A percentile compares a stretch with the other conserved stretches of the same genome.
Evolutionary conservation across 345 rosid species (phyloP).

Genomic region (Eucalyptus fibrosa): DNA sequence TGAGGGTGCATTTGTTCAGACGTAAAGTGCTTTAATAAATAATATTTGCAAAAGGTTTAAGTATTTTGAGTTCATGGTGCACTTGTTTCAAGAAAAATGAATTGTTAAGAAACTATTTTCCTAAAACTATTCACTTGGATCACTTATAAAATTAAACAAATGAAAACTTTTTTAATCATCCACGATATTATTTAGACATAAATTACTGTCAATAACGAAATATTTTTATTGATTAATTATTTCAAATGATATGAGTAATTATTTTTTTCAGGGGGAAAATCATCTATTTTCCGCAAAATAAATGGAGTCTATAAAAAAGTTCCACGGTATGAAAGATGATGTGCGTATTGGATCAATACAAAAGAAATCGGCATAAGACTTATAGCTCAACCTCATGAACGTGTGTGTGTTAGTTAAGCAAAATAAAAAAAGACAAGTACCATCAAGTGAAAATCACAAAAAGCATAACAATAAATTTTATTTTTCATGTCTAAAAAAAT

Average conservation of each 20-base stretch:
- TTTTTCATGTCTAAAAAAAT: neutral
- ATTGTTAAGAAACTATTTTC: neutral
- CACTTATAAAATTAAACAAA: fast-evolving
- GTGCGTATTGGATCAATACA: too few relatives aligned
- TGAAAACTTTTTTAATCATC: fast-evolving
- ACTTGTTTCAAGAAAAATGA: neutral
- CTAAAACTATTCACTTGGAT: neutral
- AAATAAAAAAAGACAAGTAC: neutral
- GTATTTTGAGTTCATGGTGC: neutral
- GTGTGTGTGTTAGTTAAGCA: neutral
- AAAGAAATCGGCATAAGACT: too few relatives aligned
- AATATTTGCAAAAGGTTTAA: neutral
- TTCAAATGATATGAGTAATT: fast-evolving
- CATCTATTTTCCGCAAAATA: fast-evolving
- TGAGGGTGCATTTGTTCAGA: neutral
- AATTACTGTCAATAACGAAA: fast-evolving
- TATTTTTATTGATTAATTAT: too few relatives aligned
- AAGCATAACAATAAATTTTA: neutral
- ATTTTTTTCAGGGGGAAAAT: too few relatives aligned
- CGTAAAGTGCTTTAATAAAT: fast-evolving
- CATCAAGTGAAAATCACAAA: neutral
- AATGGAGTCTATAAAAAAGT: too few relatives aligned
- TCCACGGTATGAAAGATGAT: too few relatives aligned
- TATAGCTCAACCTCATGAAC: too few relatives aligned
- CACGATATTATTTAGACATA: fast-evolving